A percentile compares a stretch with the other conserved stretches of the same genome.
Evolutionary conservation across 805 yeast species (phyloP).

Genomic region (Wickerhamomyces xylosicus): DNA sequence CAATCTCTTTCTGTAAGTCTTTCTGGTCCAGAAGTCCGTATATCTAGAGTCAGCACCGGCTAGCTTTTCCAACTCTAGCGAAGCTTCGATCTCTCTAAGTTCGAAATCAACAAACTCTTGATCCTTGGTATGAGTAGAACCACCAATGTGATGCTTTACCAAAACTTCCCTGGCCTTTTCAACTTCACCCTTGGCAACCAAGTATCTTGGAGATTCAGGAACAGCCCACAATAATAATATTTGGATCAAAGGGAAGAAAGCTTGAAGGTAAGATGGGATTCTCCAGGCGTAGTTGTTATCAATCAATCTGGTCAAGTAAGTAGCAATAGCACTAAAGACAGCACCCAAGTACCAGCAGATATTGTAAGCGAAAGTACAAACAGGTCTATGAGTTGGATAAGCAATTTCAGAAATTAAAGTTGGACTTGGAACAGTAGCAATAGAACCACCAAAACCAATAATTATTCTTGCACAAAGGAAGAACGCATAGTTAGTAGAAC

Average conservation of each 20-base stretch:
- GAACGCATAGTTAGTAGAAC: constrained; percentile 20
- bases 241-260: constrained; percentile 34
- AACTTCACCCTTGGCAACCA: constrained; percentile 27
- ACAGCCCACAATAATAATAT: constrained; percentile 23
- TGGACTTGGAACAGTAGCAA: constrained; percentile 36
- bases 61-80: constrained; percentile 29
- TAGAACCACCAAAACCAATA: constrained; percentile 35
- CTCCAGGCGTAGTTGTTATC: constrained; percentile 35
- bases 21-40: constrained; percentile 25
- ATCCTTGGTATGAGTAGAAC: constrained; percentile 14
- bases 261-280: constrained; percentile 43
- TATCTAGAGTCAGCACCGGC: constrained; percentile 22
- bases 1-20: constrained; percentile 30
- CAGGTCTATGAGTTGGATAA: constrained; percentile 34
- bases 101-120: constrained; percentile 25
- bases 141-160: constrained; percentile 27
- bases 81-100: constrained; percentile 27
- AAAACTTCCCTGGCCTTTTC: constrained; percentile 35
- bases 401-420: constrained; percentile 39
- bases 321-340: constrained; percentile 27
- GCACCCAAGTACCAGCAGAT: constrained; percentile 44
- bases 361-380: constrained; percentile 33
- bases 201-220: constrained; percentile 43
- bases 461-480: constrained; percentile 26
- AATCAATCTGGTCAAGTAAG: constrained; percentile 20